Evolutionary conservation across 139 green algal species (phyloP).

Genomic region (Volvox africanus): DNA sequence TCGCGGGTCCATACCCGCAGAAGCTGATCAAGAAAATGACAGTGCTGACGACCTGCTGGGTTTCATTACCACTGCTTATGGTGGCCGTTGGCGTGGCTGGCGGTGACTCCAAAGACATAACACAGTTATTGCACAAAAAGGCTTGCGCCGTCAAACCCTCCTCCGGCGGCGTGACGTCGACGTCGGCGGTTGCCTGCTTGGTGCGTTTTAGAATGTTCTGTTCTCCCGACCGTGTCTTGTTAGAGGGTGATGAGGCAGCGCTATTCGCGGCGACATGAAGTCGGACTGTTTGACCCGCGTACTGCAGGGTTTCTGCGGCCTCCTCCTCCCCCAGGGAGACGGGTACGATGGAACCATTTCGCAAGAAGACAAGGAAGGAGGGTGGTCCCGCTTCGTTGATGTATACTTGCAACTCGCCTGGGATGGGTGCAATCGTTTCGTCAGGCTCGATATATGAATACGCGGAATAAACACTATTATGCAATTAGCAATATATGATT

Average conservation of each 20-base stretch:
- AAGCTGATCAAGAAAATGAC: constrained; percentile 10
- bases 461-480: too few relatives aligned
- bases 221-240: neutral
- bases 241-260: neutral
- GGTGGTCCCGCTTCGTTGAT: neutral
- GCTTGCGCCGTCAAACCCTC: too few relatives aligned
- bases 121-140: neutral
- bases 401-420: constrained; percentile 22
- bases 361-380: neutral
- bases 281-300: neutral
- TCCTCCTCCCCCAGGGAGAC: neutral
- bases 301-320: neutral
- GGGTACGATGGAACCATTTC: neutral
- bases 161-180: too few relatives aligned
- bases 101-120: neutral
- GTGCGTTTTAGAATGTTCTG: neutral
- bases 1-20: neutral
- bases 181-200: neutral
- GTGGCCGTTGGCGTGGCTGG: too few relatives aligned
- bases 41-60: neutral
- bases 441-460: too few relatives aligned
- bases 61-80: neutral
- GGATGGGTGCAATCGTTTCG: too few relatives aligned
- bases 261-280: neutral
- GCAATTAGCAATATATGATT: too few relatives aligned